Percentiles rank a stretch among this genome's conserved stretches.
phyloP scores from a whole-genome alignment of 2,329 filamentous ascomycete genomes.

The Calycina marina region DNA sequence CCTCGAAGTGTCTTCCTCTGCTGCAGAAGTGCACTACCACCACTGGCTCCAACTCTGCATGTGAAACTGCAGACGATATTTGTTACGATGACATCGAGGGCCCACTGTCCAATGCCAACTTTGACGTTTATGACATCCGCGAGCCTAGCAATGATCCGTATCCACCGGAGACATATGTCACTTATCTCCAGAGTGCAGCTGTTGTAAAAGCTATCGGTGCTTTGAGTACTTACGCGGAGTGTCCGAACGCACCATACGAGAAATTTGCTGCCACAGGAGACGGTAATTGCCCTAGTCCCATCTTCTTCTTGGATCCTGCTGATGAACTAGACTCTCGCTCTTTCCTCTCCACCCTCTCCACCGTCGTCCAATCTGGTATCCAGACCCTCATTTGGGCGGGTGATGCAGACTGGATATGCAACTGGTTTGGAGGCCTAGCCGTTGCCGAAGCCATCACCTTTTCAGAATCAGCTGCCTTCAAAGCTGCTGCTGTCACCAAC shows the following conservation, averaged over 20 bases:
- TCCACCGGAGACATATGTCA: constrained; percentile 26
- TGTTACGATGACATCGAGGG: constrained; percentile 21
- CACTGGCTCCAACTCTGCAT: constrained; percentile 63
- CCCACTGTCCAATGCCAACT: constrained; percentile 3
- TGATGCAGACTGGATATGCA: constrained; percentile 43
- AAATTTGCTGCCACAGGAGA: constrained; percentile 29
- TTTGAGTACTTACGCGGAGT: constrained; percentile 27
- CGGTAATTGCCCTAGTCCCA: constrained; percentile 13
- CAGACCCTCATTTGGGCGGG: constrained; percentile 38
- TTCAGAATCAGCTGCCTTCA: constrained; percentile 27
- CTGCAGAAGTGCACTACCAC: constrained; percentile 24
- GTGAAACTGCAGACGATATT: constrained; percentile 48
- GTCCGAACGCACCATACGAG: constrained; percentile 23
- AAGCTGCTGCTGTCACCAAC: constrained; percentile 21
- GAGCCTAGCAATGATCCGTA: constrained; percentile 15
- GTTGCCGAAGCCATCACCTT: constrained; percentile 33
- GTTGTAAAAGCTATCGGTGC: constrained; percentile 32
- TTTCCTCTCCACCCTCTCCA: constrained; percentile 28
- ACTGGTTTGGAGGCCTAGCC: constrained; percentile 37
- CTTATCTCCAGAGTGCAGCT: constrained; percentile 25
- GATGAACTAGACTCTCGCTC: constrained; percentile 24
- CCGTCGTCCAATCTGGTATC: constrained; percentile 32
- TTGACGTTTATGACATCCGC: constrained; percentile 7
- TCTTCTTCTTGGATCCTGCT: constrained; percentile 10
- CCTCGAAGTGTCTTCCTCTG: constrained; percentile 24